phyloP scores from a whole-genome alignment of 2,329 filamentous ascomycete species.

The Apiospora marii region DNA sequence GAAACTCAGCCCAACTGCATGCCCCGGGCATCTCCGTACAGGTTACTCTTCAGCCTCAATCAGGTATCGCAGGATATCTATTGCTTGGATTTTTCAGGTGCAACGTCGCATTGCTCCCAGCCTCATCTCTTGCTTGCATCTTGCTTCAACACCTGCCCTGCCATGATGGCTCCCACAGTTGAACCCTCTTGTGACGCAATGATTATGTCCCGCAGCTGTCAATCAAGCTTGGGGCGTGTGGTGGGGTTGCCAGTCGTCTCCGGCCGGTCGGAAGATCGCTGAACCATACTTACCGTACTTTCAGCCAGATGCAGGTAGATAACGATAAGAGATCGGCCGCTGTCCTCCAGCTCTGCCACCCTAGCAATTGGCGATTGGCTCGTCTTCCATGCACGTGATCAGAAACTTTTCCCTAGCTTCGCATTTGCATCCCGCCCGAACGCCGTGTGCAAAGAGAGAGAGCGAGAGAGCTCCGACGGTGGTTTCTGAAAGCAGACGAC shows the following conservation, averaged over 20 bases:
- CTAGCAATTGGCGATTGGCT: not conserved
- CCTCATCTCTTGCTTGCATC: not conserved
- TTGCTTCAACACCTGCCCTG: not conserved
- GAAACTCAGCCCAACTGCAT: constrained; percentile 8
- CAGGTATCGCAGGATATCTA: not conserved
- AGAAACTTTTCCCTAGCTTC: constrained; percentile 22
- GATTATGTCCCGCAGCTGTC: not conserved
- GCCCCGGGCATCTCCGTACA: not conserved
- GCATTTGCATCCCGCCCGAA: not conserved
- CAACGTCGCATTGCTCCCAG: not conserved
- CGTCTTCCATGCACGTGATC: constrained; percentile 5
- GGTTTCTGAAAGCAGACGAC: constrained; percentile 4
- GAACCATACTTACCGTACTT: not conserved
- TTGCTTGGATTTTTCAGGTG: not conserved
- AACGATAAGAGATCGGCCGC: constrained; percentile 8
- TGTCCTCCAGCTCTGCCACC: not conserved
- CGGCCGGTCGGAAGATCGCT: constrained; percentile 18
- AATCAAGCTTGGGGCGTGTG: constrained; percentile 13
- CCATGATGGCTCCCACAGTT: not conserved
- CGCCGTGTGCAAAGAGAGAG: constrained; percentile 1
- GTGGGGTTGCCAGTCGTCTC: not conserved
- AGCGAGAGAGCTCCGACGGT: constrained; percentile 9
- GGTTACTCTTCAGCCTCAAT: constrained; percentile 2
- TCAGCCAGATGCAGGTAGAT: not conserved
- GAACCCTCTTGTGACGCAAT: constrained; percentile 17